These are phyloP conservation scores for Calonectria pteridis DNA, from an alignment of 2,329 filamentous ascomycete genomes.

Conservation along the genomic window DNA sequence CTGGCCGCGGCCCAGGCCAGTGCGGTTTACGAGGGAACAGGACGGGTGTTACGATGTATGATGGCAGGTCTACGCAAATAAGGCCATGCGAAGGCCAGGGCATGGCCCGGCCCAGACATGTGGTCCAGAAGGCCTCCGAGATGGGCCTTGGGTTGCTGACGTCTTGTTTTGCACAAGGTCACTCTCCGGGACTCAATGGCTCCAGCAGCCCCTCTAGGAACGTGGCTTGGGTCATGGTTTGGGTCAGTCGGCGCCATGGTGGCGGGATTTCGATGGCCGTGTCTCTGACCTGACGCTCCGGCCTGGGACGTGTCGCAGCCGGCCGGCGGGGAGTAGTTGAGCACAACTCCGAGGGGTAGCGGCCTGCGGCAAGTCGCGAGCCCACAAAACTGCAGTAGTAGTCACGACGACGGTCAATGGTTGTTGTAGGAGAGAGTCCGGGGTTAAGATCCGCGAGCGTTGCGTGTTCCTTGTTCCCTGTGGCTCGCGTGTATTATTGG, in stretches of 20 bases:
- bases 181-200: slow-evolving; percentile 36
- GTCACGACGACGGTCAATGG: slow-evolving; percentile 18
- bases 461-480: slow-evolving; percentile 31
- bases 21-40: slow-evolving; percentile 29
- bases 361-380: slow-evolving; percentile 11
- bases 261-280: slow-evolving; percentile 27
- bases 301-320: slow-evolving; percentile 24
- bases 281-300: slow-evolving; percentile 23
- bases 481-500: slow-evolving; percentile 27
- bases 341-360: slow-evolving; percentile 23
- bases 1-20: slow-evolving; percentile 32
- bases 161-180: slow-evolving; percentile 27
- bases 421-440: slow-evolving; percentile 9
- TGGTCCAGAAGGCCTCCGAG: slow-evolving; percentile 14
- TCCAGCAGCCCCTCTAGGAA: slow-evolving; percentile 30
- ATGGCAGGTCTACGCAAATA: slow-evolving; percentile 20
- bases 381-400: slow-evolving; percentile 11
- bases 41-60: slow-evolving; percentile 36
- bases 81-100: slow-evolving; percentile 25
- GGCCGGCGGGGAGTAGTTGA: slow-evolving; percentile 15
- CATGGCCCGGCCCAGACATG: slow-evolving; percentile 16
- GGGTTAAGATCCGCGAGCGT: slow-evolving; percentile 20
- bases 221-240: slow-evolving; percentile 41
- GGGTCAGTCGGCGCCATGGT: slow-evolving; percentile 21
- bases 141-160: slow-evolving; percentile 16